These are phyloP conservation scores for Colletotrichum graminicola DNA, from an alignment of 2,329 filamentous ascomycete genomes.

Conservation along the genomic window DNA sequence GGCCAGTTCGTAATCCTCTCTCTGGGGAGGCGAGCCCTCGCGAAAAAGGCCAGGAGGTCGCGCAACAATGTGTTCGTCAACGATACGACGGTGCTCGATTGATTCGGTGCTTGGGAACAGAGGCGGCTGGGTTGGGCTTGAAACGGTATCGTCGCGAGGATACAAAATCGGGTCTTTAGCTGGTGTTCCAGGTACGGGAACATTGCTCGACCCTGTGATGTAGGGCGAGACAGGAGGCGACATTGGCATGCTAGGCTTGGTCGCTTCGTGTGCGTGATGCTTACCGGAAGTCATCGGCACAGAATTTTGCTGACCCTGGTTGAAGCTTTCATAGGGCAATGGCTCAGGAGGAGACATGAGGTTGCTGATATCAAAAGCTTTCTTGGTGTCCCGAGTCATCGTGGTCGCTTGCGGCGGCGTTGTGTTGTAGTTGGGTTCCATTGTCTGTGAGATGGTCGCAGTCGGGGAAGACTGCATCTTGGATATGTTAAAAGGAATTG, in stretches of 20 bases:
- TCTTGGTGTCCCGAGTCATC: conserved; percentile 49
- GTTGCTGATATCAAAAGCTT: conserved; percentile 62
- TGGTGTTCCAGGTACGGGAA: conserved; percentile 49
- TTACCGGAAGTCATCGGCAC: not conserved
- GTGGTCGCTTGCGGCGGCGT: conserved; percentile 6
- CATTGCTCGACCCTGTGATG: conserved; percentile 56
- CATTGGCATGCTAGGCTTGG: conserved; percentile 56
- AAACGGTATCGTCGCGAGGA: conserved; percentile 58
- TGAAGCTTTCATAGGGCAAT: conserved; percentile 66
- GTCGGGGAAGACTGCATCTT: conserved; percentile 27
- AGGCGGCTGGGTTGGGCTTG: conserved; percentile 60
- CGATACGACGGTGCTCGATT: conserved; percentile 59
- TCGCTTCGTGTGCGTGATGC: conserved; percentile 38
- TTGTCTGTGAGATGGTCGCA: conserved; percentile 43
- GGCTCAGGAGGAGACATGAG: conserved; percentile 73
- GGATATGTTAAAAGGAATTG: conserved; percentile 20
- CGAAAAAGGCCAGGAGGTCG: conserved; percentile 58
- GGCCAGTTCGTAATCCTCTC: conserved; percentile 66
- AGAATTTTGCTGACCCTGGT: conserved; percentile 44
- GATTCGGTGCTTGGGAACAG: conserved; percentile 62
- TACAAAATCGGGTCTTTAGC: conserved; percentile 70
- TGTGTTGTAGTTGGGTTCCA: conserved; percentile 44
- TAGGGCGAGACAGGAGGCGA: conserved; percentile 70
- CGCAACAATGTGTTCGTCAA: conserved; percentile 64
- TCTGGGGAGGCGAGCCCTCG: conserved; percentile 59